These are phyloP conservation scores for Fusarium keratoplasticum DNA, from an alignment of 2,329 filamentous ascomycete genomes.

Conservation along the genomic window DNA sequence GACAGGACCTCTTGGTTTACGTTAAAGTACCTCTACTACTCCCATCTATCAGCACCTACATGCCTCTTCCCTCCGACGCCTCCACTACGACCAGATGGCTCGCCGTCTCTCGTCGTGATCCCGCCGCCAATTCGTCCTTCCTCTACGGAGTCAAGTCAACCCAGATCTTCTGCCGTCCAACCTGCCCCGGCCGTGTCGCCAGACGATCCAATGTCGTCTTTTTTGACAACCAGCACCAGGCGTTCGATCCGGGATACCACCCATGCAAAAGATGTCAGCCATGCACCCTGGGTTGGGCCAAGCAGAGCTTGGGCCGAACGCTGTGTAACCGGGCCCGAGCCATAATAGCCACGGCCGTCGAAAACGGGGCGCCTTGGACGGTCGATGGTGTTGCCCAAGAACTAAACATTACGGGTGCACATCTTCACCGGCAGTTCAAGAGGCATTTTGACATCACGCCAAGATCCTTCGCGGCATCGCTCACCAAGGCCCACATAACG, in stretches of 20 bases:
- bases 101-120: background rate
- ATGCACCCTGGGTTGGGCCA: too few species aligned
- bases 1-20: background rate
- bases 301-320: background rate
- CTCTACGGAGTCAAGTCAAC: background rate
- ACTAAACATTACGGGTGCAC: background rate
- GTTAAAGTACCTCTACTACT: background rate
- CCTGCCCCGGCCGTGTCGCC: background rate
- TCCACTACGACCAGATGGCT: background rate
- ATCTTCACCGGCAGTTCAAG: background rate
- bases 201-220: background rate
- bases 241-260: background rate
- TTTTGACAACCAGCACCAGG: background rate
- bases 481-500: background rate
- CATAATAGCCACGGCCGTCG: background rate
- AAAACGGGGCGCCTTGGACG: background rate
- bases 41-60: background rate
- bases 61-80: background rate
- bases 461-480: background rate
- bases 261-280: background rate
- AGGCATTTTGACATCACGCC: background rate
- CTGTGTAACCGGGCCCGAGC: background rate
- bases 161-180: background rate
- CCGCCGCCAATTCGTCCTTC: background rate
- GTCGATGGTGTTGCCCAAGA: background rate